Percentiles rank a stretch among this genome's conserved stretches.
These are phyloP conservation scores for Colletotrichum sp. DNA, from an alignment of 2,329 filamentous ascomycete species.

Conservation along the genomic window DNA sequence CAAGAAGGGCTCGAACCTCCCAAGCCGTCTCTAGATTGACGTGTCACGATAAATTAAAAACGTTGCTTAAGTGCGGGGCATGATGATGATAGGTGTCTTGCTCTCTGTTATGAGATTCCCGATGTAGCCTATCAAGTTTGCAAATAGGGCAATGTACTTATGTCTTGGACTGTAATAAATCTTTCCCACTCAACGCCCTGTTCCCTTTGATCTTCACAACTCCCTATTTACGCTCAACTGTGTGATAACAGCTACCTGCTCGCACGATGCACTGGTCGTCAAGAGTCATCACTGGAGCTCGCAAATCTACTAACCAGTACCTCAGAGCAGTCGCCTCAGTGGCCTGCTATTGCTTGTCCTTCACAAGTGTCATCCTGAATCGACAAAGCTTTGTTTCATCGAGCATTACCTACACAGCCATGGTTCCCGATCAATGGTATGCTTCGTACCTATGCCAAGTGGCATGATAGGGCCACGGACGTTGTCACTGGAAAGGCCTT, in stretches of 20 bases:
- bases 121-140: background rate
- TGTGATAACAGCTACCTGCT: background rate
- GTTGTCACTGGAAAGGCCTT: background rate
- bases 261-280: accelerated
- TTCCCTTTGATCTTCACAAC: accelerated
- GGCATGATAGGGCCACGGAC: background rate
- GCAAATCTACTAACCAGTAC: accelerated
- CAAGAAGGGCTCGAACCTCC: conserved; percentile 3
- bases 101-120: background rate
- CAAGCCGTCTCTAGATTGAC: conserved; percentile 4
- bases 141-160: background rate
- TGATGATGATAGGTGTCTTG: background rate
- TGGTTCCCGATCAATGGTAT: background rate
- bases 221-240: background rate
- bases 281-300: accelerated
- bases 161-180: background rate
- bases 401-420: background rate
- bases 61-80: background rate
- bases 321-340: accelerated
- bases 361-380: background rate
- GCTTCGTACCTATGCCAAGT: background rate
- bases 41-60: background rate
- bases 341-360: accelerated
- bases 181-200: background rate
- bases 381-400: background rate